Evolutionary conservation across 768 basidiomycete genomes (phyloP), one percentile per base, ranked within the genome.

Genomic region (Boletellus ananas): DNA sequence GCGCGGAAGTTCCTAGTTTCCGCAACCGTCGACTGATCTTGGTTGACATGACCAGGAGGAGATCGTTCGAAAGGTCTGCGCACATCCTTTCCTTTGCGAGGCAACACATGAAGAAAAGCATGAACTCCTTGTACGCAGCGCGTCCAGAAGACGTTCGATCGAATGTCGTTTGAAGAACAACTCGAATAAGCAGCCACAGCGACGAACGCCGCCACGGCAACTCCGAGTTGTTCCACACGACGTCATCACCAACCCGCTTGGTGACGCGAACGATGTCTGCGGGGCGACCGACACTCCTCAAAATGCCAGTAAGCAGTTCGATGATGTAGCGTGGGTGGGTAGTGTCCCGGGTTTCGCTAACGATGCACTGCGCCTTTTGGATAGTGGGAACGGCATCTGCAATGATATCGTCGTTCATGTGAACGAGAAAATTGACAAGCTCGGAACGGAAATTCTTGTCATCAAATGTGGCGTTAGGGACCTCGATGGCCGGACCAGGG

Each of bases 171-270:
- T 78, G 77, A 17, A 77, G 50, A 1, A 70, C 67, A 3, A 80
- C 74, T 9, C 78, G 74, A 23, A 78, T 58, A 16, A 77, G 58
- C 3, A 79, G 71, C 79, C 79, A 81, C 11, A 77, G 62, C 1
- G 76, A 62, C 2, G 76, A 76, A 17, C 79, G 67, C 33, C 80
- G 63, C 79, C 79, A 81, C 67, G 79, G 45, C 9, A 68, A 63
- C 21, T 52, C 40, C 2, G 72, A 62, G n/a, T 64, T 49, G 7
- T 65, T 34, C 74, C 75, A 76, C 1, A 75, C 62, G 3, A 79
- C 72, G 17, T 80, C 74, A 44, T 80, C 78, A 8, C 64, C 68
- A 0, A 79, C 66, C 6, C 74, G 73, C 57, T 80, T 80, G 11
- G 49, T 54, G 23, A 76, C 68, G 9, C 65, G 57, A 34, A 33